A percentile compares a stretch with the other conserved stretches of the same genome.
These are phyloP conservation scores for Euphrasia confusa DNA, from an alignment of 257 asterid species.

Conservation along the genomic window DNA sequence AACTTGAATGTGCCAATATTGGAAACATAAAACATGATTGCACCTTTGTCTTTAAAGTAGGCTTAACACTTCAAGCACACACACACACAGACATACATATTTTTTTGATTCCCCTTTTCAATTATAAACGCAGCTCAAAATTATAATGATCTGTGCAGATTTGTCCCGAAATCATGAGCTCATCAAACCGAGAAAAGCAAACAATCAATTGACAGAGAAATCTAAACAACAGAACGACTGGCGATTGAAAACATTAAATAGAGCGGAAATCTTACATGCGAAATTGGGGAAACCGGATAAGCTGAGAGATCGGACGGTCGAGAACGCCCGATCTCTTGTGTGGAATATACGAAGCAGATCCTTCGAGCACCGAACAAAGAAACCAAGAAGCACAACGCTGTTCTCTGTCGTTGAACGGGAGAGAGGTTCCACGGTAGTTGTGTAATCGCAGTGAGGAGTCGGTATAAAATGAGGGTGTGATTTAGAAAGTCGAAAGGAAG, in stretches of 20 bases:
- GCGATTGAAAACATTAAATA: background rate
- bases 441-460: no score
- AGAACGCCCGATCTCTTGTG: slow-evolving; percentile 42
- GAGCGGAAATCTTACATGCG: slow-evolving; percentile 25
- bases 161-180: background rate
- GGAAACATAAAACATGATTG: slow-evolving; percentile 1
- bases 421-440: slow-evolving; percentile 12
- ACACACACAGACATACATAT: no score
- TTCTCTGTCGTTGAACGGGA: slow-evolving; percentile 20
- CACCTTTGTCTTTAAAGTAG: no score
- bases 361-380: slow-evolving; percentile 24
- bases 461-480: no score
- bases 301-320: slow-evolving; percentile 40
- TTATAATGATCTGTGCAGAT: slow-evolving; percentile 14
- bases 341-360: slow-evolving; percentile 18
- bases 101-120: background rate
- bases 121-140: slow-evolving; percentile 16
- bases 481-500: no score
- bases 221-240: slow-evolving; percentile 20
- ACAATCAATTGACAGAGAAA: slow-evolving; percentile 10
- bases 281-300: slow-evolving; percentile 30
- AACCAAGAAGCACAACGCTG: slow-evolving; percentile 25
- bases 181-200: slow-evolving; percentile 4
- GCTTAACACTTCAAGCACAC: no score
- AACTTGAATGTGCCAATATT: no score